Evolutionary conservation across 1,284 basidiomycete species (phyloP), one percentile per base, ranked within the genome.

Genomic region (Puccinia triticina): DNA sequence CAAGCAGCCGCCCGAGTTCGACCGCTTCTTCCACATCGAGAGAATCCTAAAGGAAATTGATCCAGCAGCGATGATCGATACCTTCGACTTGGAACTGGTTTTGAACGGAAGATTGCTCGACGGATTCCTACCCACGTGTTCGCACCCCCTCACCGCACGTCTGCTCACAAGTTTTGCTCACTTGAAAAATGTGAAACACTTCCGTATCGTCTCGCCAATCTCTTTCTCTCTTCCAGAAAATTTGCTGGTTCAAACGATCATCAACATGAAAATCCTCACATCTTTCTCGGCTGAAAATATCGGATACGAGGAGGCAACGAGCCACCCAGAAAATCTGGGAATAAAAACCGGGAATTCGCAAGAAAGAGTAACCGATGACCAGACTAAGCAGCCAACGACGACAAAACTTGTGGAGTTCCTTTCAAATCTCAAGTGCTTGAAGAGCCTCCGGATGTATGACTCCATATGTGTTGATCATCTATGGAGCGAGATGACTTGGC

Each of bases 371-470:
- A 69, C 14, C 23, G 29, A 7, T 16, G 26, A 71, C n/a, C 21
- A 29, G 11, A 10, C 10, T 26, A 4, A 53, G 69, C 18, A 71
- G 23, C 37, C 69, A 29, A 14, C 43, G 43, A 29, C 37, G 26
- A 26, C n/a, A 37, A 69, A 11, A 5, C 66, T 73, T 5, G 50
- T 29, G 1, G 71, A 37, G 18, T 73, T 37, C 18, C 71, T 73
- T n/a, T 53, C 71, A 55, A 26, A 53, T 8, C 55, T 73, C 18
- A 73, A 55, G 53, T 18, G 29, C 26, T 40, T 73, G 50, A 55
- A 37, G 34, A 73, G 29, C 26, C 53, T 73, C 7, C 26, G n/a
- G 10, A 73, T 73, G 71, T 73, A 55, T 37, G 50, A 73, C 43
- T 37, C 48, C 5, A 0, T 46, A 26, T 73, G 71, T 55, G 71